Evolutionary conservation across 331 rosid genomes (phyloP).

Genomic region (Telfairia occidentalis): DNA sequence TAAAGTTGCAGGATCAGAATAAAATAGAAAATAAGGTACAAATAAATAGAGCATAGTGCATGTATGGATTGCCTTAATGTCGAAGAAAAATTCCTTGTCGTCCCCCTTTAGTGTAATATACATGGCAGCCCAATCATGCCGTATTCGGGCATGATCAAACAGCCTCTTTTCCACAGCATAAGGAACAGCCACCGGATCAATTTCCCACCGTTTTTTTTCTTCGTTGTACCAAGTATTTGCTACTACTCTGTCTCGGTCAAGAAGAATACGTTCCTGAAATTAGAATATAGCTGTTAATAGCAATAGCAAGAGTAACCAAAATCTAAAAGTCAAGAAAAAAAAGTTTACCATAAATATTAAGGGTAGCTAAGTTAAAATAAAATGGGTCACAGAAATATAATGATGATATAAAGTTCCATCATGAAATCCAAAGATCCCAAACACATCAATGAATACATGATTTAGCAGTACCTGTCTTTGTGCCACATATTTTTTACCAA

Average conservation of each 20-base stretch:
- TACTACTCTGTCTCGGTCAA: slow-evolving; percentile 77
- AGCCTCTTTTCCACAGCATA: slow-evolving; percentile 64
- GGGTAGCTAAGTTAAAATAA: background rate
- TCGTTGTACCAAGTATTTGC: slow-evolving; percentile 84
- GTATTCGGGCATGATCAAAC: slow-evolving; percentile 60
- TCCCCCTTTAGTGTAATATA: slow-evolving; percentile 78
- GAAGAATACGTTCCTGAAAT: slow-evolving; percentile 71
- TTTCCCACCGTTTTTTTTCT: slow-evolving; percentile 81
- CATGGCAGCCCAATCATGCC: slow-evolving; percentile 91
- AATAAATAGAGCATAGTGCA: slow-evolving; percentile 20
- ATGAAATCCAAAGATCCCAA: background rate
- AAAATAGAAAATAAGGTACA: slow-evolving; percentile 18
- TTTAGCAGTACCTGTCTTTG: slow-evolving; percentile 51
- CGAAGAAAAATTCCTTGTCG: slow-evolving; percentile 58
- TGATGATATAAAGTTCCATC: no score
- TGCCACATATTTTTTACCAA: slow-evolving; percentile 59
- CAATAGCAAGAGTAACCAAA: background rate
- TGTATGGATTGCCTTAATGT: slow-evolving; percentile 51
- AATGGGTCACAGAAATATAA: background rate
- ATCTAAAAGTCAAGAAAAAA: background rate
- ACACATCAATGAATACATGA: background rate
- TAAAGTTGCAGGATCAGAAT: slow-evolving; percentile 21
- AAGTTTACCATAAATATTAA: background rate
- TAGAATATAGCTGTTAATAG: background rate
- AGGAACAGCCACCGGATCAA: slow-evolving; percentile 85